Evolutionary conservation across 495 filamentous ascomycete species (phyloP).

Genomic region (Sphaerosporella brunnea): DNA sequence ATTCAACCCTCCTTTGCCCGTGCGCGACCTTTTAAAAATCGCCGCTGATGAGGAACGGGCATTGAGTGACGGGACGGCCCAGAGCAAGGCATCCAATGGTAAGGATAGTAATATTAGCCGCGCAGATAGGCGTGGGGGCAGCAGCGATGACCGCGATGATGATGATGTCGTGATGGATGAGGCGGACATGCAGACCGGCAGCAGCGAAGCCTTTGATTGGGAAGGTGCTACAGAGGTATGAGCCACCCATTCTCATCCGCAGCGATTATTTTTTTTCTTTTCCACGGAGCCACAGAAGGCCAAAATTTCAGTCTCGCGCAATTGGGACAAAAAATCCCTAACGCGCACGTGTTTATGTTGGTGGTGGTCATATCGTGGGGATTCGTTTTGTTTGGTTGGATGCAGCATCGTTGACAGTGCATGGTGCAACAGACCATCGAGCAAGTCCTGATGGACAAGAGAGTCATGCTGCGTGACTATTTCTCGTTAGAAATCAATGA

Average conservation of each 20-base stretch:
- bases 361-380: background rate
- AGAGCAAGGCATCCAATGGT: background rate
- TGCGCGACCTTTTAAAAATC: conserved; percentile 52
- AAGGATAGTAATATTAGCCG: background rate
- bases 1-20: conserved; percentile 55
- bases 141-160: conserved; percentile 41
- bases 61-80: conserved; percentile 4
- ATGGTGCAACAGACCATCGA: conserved; percentile 14
- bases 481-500: conserved; percentile 70
- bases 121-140: background rate
- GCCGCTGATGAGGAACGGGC: conserved; percentile 47
- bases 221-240: conserved; percentile 17
- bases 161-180: conserved; percentile 46
- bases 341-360: background rate
- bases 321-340: background rate
- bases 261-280: conserved; percentile 5
- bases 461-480: conserved; percentile 84
- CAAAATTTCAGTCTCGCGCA: too few relatives aligned
- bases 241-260: background rate
- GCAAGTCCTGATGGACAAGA: conserved; percentile 46
- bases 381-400: background rate
- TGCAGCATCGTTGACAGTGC: background rate
- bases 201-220: conserved; percentile 16
- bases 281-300: background rate
- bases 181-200: conserved; percentile 14